These are phyloP conservation scores for Immersiporthe knoxdaviesiana DNA, from an alignment of 2,329 filamentous ascomycete species.

Conservation along the genomic window DNA sequence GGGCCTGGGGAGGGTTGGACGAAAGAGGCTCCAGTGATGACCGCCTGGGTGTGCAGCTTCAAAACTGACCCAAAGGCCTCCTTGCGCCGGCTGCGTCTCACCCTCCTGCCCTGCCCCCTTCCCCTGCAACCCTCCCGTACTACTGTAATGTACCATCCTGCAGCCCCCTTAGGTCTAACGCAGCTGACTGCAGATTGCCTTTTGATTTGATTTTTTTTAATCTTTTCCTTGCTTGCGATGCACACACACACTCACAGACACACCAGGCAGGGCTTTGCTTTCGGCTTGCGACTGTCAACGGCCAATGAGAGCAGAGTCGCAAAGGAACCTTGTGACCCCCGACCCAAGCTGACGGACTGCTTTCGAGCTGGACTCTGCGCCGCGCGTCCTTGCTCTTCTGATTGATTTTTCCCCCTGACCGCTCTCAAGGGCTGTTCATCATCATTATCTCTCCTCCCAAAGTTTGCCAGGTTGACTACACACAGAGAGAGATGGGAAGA, in stretches of 20 bases:
- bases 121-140: slow-evolving; percentile 10
- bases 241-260: no score
- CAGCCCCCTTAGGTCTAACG: background rate
- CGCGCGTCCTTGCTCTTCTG: slow-evolving; percentile 1
- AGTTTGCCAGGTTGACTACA: slow-evolving; percentile 11
- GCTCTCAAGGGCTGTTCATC: slow-evolving; percentile 16
- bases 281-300: slow-evolving; percentile 5
- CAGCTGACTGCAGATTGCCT: slow-evolving; percentile 22
- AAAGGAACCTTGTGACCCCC: slow-evolving; percentile 16
- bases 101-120: slow-evolving; percentile 19
- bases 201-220: no score
- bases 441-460: slow-evolving; percentile 18
- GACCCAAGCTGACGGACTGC: slow-evolving; percentile 15
- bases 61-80: slow-evolving; percentile 20
- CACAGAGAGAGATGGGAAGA: background rate
- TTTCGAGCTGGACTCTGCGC: background rate
- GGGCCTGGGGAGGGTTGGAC: background rate
- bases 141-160: no score
- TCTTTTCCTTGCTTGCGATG: slow-evolving; percentile 11
- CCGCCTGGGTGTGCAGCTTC: slow-evolving; percentile 15
- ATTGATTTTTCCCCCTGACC: background rate
- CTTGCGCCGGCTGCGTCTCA: slow-evolving; percentile 27
- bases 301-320: slow-evolving; percentile 20
- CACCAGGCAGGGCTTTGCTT: no score
- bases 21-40: slow-evolving; percentile 1